Evolutionary conservation across 1,139 yeast genomes (phyloP), one percentile per base, ranked within the genome.

Genomic region (Sugiyamaella xylanicola): DNA sequence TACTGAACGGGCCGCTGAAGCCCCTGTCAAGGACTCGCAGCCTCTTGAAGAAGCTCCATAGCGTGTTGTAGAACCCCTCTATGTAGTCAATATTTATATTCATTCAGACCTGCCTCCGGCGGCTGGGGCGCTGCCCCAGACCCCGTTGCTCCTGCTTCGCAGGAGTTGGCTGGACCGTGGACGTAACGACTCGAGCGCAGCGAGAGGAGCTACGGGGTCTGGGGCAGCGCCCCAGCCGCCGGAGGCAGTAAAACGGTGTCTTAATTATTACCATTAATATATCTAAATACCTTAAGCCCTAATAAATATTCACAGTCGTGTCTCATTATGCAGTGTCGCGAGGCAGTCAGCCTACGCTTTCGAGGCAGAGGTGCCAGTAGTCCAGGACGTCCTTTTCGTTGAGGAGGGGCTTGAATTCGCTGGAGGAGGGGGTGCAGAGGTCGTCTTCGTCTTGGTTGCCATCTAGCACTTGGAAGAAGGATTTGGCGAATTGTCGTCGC

Each of bases 281-380:
- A 32, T 32, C 37, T 32, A 32, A 32, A 32, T 32, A 32, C 13
- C 37, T 32, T 32, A 32, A 32, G 29, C 9, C 37, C 37, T 32
- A 32, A 32, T 32, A 32, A 32, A 32, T 32, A 32, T 32, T 32
- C 37, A 32, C 37, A 25, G 37, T 32, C 37, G 15, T 25, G 27
- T 22, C 37, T 27, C 37, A 27, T 43, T 27, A 43, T 25, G 16
- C 36, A 42, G 5, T 29, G 4, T 15, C 17, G 32, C 9, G 15
- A 4, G 15, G 37, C 19, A 7, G 7, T 45, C 17, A 46, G 25
- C 50, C 50, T n/a, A 46, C 50, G 16, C 50, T 46, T 16, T 51
- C 50, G 44, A 51, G 36, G 36, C 50, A 45, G 19, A 45, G 21
- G 29, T 51, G 54, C 54, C 54, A 51, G 36, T 51, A 51, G 36